phyloP scores from a whole-genome alignment of 805 yeast genomes.

The Myxozyma kluyveri region DNA sequence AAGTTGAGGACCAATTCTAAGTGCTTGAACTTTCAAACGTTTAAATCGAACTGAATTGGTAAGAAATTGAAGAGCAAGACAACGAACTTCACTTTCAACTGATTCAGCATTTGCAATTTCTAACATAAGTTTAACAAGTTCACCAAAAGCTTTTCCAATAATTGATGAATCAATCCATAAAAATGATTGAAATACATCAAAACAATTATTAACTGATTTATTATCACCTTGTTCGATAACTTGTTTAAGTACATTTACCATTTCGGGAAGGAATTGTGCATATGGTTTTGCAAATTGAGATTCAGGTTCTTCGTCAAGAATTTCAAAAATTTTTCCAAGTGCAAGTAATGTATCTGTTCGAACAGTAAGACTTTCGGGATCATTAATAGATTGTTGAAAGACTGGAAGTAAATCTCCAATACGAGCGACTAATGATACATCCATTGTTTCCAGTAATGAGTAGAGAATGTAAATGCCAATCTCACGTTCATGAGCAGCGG shows the following conservation, averaged over 20 bases:
- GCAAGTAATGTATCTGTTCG: slow-evolving; percentile 82
- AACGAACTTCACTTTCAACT: slow-evolving; percentile 77
- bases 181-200: slow-evolving; percentile 80
- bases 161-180: slow-evolving; percentile 72
- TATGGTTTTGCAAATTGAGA: slow-evolving; percentile 53
- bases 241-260: slow-evolving; percentile 77
- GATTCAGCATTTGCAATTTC: slow-evolving; percentile 57
- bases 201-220: slow-evolving; percentile 68
- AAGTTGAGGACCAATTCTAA: slow-evolving; percentile 80
- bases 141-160: slow-evolving; percentile 69
- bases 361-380: slow-evolving; percentile 61
- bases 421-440: slow-evolving; percentile 55
- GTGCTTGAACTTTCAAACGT: slow-evolving; percentile 72
- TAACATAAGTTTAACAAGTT: slow-evolving; percentile 67
- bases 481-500: slow-evolving; percentile 63
- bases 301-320: slow-evolving; percentile 52
- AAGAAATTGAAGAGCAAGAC: slow-evolving; percentile 78
- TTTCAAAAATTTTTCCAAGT: slow-evolving; percentile 51
- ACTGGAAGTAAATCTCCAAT: slow-evolving; percentile 67
- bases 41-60: slow-evolving; percentile 75
- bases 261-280: slow-evolving; percentile 66
- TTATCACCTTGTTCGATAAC: slow-evolving; percentile 69
- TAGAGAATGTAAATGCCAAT: slow-evolving; percentile 76
- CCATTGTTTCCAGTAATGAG: slow-evolving; percentile 70
- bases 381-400: slow-evolving; percentile 64